Base-by-base conservation (phyloP, 306 rosid species). In the Vigna hirtella region DNA sequence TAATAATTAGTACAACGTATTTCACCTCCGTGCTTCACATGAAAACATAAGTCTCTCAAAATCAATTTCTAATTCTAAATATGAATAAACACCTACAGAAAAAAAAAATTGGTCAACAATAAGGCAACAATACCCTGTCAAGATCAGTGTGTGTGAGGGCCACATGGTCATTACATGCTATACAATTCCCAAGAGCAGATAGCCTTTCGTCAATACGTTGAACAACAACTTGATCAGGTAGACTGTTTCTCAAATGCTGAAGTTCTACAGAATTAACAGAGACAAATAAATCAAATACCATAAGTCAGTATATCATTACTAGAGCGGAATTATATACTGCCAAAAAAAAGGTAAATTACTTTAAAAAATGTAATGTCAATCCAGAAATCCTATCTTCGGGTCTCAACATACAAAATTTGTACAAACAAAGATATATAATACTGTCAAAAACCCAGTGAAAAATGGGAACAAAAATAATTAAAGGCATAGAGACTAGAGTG, bases 71-170 rank as follows among this genome's bases (percentile, higher is more conserved):
- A 50, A 50, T 32, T 28, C 32, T 18, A 24, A 69, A 69, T 59
- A 51, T 62, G 32, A 55, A 50, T 43, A 72, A 49, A 20, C 51
- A 8, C 36, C 11, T 15, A 50, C 7, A 45, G 71, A 13, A 15
- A 17, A 69, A 57, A 9, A 81, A 8, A 2, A 36, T 10, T 10
- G 17, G 51, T 72, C 10, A 2, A 43, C 2, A 36, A 48, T 3
- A 69, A 73, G 45, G 24, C 26, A 68, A 51, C 26, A 68, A 51
- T 89, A 94, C 98, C 95, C 53, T 87, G 82, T 93, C 99, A 38
- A 95, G 99, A 87, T 95, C 99, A 20, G 98, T 86, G 87, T 95
- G 99, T 2, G 98, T 64, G 56, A 95, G 97, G 74, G 98, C 99
- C 79, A 95, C 99, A 53, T 93, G 89, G 72, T 95, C 99, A 78